Percentiles rank a stretch among this genome's conserved stretches.
Evolutionary conservation across 192 early-diverging fungal genomes (phyloP).

Genomic region (Kickxella alabastrina): DNA sequence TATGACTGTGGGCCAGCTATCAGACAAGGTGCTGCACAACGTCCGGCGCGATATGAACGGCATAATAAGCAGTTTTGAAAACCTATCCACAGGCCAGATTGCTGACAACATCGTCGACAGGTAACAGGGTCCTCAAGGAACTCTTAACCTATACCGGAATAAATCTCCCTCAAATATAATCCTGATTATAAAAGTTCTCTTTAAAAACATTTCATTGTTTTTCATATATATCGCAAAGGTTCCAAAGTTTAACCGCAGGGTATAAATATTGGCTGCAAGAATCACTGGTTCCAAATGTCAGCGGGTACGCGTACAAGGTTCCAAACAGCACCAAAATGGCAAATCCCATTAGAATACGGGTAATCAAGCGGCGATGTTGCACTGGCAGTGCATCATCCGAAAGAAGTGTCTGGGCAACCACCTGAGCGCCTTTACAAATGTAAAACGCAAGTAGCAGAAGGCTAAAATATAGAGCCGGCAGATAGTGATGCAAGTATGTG

Average conservation of each 20-base stretch:
- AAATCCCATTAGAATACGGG: no score
- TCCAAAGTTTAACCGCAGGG: no score
- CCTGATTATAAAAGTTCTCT: neutral
- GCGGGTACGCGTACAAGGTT: constrained; percentile 14
- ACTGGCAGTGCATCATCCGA: no score
- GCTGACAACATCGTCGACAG: constrained; percentile 23
- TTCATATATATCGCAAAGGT: no score
- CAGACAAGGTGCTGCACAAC: constrained; percentile 17
- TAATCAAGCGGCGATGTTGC: no score
- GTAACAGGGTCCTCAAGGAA: constrained; percentile 19
- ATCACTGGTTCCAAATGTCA: constrained; percentile 15
- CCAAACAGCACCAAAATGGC: neutral
- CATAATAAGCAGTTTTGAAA: no score
- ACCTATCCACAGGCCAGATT: constrained; percentile 12
- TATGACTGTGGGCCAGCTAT: constrained; percentile 18
- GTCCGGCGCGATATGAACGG: constrained; percentile 28
- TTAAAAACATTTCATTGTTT: neutral
- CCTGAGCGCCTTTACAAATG: constrained; percentile 1
- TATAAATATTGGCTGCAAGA: constrained; percentile 22
- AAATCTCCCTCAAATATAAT: constrained; percentile 15
- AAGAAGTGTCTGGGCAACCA: no score
- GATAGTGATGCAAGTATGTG: constrained; percentile 70
- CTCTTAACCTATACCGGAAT: constrained; percentile 20
- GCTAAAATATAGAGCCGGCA: constrained; percentile 67
- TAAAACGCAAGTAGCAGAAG: constrained; percentile 52